Evolutionary conservation across 1,139 yeast species (phyloP).

Genomic region (Taiozyma onychis): DNA sequence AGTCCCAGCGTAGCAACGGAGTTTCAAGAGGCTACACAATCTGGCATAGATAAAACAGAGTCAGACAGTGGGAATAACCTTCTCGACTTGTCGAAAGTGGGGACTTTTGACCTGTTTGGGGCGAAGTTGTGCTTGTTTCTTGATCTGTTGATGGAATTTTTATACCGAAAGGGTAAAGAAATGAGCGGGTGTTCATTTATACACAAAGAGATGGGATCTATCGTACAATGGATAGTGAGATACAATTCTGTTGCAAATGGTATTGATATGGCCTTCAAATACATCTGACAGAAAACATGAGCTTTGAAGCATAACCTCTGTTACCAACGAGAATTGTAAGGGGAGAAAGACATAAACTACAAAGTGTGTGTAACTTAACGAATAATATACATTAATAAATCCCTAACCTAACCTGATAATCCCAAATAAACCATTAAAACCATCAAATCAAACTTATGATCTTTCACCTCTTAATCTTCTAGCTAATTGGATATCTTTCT

Average conservation of each 20-base stretch:
- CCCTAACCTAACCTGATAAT: constrained; percentile 6
- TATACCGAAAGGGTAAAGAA: constrained; percentile 1
- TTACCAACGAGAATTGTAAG: not conserved
- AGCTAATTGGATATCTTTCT: constrained; percentile 98
- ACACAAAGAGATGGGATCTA: too few relatives aligned
- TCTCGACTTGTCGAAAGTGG: not conserved
- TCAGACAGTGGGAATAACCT: not conserved
- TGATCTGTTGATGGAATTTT: not conserved
- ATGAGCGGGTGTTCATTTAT: not conserved
- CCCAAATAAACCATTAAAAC: constrained; percentile 1
- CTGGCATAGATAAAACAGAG: not conserved
- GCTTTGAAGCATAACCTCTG: too few relatives aligned
- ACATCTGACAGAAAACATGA: too few relatives aligned
- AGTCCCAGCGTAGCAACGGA: not conserved
- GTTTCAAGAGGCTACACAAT: not conserved
- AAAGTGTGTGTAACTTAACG: not conserved
- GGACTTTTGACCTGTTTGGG: constrained; percentile 1
- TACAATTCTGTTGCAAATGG: too few relatives aligned
- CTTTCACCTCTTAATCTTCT: constrained; percentile 99
- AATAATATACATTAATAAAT: constrained; percentile 9
- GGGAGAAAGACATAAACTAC: not conserved
- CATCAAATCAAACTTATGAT: constrained; percentile 29
- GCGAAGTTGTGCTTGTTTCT: not conserved
- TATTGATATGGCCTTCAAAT: too few relatives aligned
- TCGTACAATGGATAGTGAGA: too few relatives aligned